Conservation (phyloP, 148 eudicot genomes). For the Fagopyrum tataricum region DNA sequence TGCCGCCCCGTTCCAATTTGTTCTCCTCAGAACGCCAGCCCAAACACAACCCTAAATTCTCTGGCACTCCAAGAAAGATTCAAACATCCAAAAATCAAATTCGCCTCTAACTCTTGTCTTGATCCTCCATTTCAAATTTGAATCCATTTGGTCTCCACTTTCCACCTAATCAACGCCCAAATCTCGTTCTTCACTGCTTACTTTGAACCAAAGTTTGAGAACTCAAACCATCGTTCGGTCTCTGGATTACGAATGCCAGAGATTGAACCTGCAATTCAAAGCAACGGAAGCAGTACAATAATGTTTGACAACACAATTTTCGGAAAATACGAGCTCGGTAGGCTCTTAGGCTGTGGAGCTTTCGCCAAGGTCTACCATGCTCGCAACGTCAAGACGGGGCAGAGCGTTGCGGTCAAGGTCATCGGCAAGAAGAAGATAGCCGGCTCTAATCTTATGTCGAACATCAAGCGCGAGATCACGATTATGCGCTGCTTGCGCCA, state of each 20-base stretch:
- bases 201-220: not conserved
- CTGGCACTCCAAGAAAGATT: not conserved
- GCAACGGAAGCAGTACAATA: not conserved
- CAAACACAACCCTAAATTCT: not conserved
- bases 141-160: not conserved
- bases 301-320: conserved; percentile 27
- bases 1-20: not conserved
- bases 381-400: conserved; percentile 38
- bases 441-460: conserved; percentile 22
- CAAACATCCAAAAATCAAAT: not conserved
- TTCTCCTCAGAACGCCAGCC: not conserved
- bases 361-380: conserved; percentile 75
- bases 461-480: conserved; percentile 57
- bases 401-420: conserved; percentile 61
- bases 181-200: not conserved
- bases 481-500: conserved; percentile 55
- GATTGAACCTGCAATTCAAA: conserved; percentile 16
- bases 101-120: not conserved
- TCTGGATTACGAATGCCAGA: conserved; percentile 22
- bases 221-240: conserved; percentile 18
- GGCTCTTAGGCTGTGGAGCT: conserved; percentile 60
- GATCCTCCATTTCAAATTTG: not conserved
- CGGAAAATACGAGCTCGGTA: conserved; percentile 64
- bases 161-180: not conserved
- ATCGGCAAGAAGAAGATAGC: conserved; percentile 41